A percentile compares a stretch with the other conserved stretches of the same genome.
Conservation (phyloP, 345 rosid species). For the Rhodomyrtus tomentosa region DNA sequence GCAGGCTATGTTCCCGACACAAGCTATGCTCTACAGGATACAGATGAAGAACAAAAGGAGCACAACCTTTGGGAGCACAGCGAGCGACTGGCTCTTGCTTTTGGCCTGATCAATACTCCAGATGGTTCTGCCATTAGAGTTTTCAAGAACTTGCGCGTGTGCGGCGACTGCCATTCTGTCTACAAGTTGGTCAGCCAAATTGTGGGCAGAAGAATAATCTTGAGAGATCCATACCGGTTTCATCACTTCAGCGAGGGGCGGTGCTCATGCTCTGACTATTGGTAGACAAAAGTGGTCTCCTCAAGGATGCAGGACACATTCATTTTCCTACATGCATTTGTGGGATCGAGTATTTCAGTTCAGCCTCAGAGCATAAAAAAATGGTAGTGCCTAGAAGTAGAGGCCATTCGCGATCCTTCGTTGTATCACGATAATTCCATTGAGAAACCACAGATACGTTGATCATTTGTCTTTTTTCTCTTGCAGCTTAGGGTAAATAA, state of each 20-base stretch:
- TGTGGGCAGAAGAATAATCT: conserved; percentile 30
- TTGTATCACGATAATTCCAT: background rate
- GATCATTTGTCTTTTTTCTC: background rate
- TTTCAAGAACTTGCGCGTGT: conserved; percentile 82
- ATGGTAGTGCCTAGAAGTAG: no score
- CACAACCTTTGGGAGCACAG: conserved; percentile 86
- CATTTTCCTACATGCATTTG: background rate
- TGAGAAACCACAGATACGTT: background rate
- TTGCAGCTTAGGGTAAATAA: background rate
- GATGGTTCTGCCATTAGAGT: conserved; percentile 47
- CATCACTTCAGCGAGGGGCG: conserved; percentile 68
- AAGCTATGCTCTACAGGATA: conserved; percentile 71
- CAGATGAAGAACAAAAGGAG: conserved; percentile 89
- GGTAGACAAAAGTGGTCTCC: conserved; percentile 22
- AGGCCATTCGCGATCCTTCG: background rate
- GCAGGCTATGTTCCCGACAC: conserved; percentile 77
- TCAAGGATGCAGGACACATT: background rate
- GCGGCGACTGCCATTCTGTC: conserved; percentile 75
- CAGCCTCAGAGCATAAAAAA: no score
- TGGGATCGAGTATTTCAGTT: no score
- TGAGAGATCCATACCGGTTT: conserved; percentile 74
- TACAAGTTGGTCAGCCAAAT: conserved; percentile 63
- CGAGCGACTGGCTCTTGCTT: conserved; percentile 86
- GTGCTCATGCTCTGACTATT: conserved; percentile 75
- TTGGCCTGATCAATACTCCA: conserved; percentile 44